Conservation (phyloP, 352 stramenopile species). For the Thalassiosira oceanica region DNA sequence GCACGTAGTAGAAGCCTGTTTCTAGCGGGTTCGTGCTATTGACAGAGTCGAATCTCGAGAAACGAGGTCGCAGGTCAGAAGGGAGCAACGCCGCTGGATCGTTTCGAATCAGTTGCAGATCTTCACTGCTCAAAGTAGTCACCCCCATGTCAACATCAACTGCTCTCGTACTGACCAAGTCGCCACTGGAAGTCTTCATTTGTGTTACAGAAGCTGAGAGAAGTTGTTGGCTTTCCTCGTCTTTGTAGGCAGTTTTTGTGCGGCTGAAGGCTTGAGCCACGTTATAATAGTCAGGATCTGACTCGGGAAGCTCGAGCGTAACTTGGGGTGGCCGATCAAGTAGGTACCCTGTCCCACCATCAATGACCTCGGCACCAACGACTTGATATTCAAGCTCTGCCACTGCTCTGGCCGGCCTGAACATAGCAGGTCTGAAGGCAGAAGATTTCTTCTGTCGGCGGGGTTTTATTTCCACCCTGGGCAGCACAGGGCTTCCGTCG, state of each 20-base stretch:
- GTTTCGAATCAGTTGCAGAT: conserved; percentile 30
- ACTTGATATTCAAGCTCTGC: conserved; percentile 78
- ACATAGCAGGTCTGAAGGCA: no score
- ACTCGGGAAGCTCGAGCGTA: conserved; percentile 40
- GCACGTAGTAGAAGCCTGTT: conserved; percentile 55
- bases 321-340: conserved; percentile 61
- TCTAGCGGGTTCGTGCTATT: conserved; percentile 33
- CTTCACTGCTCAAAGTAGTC: conserved; percentile 14
- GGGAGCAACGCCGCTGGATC: conserved; percentile 69
- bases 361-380: conserved; percentile 51
- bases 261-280: conserved; percentile 26
- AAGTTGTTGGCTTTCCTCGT: conserved; percentile 35
- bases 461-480: conserved; percentile 37
- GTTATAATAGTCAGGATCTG: conserved; percentile 79
- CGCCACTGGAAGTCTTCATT: conserved; percentile 36
- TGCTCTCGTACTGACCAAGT: conserved; percentile 24
- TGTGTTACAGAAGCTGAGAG: conserved; percentile 43
- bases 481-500: conserved; percentile 46
- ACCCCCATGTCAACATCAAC: conserved; percentile 11
- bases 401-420: conserved; percentile 54
- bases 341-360: conserved; percentile 72
- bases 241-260: conserved; percentile 17
- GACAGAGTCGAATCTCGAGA: conserved; percentile 29
- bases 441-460: conserved; percentile 3
- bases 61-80: conserved; percentile 51